Conservation (phyloP, 495 filamentous ascomycete genomes). For the Neurospora sp. region DNA sequence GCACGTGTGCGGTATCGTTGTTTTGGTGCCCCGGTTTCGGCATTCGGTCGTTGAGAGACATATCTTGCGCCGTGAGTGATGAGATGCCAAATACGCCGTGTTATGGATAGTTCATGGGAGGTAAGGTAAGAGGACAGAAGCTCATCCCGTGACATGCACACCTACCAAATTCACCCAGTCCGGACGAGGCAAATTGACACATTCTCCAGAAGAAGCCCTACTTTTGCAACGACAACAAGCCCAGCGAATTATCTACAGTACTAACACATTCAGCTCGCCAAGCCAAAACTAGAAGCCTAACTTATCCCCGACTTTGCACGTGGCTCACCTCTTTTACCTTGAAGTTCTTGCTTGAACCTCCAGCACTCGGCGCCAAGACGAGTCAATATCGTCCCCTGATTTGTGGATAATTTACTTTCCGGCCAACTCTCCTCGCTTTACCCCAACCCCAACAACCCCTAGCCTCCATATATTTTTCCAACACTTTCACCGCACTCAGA, state of each 20-base stretch:
- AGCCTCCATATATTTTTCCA: neutral
- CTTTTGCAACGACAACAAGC: neutral
- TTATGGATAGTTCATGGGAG: neutral
- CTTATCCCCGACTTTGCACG: neutral
- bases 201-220: neutral
- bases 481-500: neutral
- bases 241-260: neutral
- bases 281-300: neutral
- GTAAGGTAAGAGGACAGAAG: neutral
- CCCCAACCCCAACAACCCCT: neutral
- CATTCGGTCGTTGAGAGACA: neutral
- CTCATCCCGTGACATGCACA: neutral
- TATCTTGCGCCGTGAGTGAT: neutral
- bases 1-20: neutral
- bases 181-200: neutral
- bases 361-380: neutral
- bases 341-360: neutral
- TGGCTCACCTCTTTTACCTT: neutral
- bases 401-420: slow-evolving; percentile 9
- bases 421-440: neutral
- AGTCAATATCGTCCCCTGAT: neutral
- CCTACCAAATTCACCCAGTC: neutral
- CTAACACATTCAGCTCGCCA: neutral
- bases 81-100: neutral
- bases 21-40: neutral